Conservation (phyloP, 192 early-diverging fungal genomes). For the Backusella australiensis region DNA sequence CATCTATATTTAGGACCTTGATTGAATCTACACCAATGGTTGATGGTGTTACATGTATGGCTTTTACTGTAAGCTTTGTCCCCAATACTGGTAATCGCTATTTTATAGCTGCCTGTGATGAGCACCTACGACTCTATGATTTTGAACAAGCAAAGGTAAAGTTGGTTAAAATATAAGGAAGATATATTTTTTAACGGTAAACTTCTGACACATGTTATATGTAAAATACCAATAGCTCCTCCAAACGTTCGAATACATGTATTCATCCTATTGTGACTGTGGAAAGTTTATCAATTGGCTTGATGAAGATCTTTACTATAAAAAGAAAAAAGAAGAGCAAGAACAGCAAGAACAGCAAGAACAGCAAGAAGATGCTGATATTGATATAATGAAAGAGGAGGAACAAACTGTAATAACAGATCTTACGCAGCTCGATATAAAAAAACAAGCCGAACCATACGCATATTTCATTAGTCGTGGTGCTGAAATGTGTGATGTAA, state of each 20-base stretch:
- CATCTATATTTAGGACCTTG: slow-evolving; percentile 44
- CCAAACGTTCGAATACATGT: slow-evolving; percentile 68
- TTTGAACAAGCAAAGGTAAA: slow-evolving; percentile 73
- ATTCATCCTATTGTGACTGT: slow-evolving; percentile 95
- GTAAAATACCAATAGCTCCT: slow-evolving; percentile 35
- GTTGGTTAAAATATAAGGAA: not conserved
- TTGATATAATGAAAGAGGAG: slow-evolving; percentile 23
- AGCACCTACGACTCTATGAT: slow-evolving; percentile 83
- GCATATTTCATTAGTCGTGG: slow-evolving; percentile 87
- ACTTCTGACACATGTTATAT: not conserved
- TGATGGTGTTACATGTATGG: slow-evolving; percentile 96
- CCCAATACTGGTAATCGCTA: slow-evolving; percentile 95
- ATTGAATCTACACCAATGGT: slow-evolving; percentile 64
- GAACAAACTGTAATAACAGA: not conserved
- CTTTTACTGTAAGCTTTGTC: slow-evolving; percentile 90
- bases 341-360: not conserved
- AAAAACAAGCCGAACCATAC: slow-evolving; percentile 31
- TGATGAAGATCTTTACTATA: slow-evolving; percentile 41
- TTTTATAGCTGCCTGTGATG: slow-evolving; percentile 89
- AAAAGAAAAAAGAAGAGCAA: not conserved
- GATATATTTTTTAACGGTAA: not conserved
- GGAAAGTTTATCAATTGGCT: slow-evolving; percentile 80
- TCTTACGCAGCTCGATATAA: slow-evolving; percentile 11
- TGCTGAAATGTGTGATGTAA: slow-evolving; percentile 86
- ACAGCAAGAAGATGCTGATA: slow-evolving; percentile 25